phyloP scores from a whole-genome alignment of 176 grass and related monocot species.

The Puya raimondii region DNA sequence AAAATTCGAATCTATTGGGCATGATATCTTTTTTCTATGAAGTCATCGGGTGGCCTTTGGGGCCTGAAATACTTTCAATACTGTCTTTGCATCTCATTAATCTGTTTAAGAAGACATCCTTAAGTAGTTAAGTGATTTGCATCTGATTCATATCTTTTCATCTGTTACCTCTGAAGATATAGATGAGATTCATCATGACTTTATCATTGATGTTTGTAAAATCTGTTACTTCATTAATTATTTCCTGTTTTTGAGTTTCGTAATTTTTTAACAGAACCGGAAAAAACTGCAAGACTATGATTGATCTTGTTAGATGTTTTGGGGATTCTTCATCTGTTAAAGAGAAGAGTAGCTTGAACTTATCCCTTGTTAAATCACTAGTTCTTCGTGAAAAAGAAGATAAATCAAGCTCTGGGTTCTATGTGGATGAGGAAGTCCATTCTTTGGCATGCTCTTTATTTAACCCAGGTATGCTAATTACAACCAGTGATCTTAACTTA shows the following conservation, averaged over 20 bases:
- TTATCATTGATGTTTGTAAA: not conserved
- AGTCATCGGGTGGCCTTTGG: too few relatives aligned
- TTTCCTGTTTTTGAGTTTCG: not conserved
- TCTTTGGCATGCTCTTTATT: slow-evolving; percentile 58
- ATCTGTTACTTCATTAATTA: not conserved
- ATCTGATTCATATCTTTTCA: too few relatives aligned
- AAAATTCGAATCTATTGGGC: too few relatives aligned
- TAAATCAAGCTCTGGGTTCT: slow-evolving; percentile 38
- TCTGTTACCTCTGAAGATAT: too few relatives aligned
- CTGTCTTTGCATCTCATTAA: too few relatives aligned
- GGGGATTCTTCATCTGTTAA: slow-evolving; percentile 48
- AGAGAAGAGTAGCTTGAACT: slow-evolving; percentile 76
- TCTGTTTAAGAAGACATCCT: too few relatives aligned
- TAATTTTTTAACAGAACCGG: slow-evolving; percentile 32
- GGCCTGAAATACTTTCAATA: too few relatives aligned
- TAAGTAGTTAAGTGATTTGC: too few relatives aligned
- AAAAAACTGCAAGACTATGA: slow-evolving; percentile 65
- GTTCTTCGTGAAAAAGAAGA: slow-evolving; percentile 87
- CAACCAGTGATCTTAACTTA: slow-evolving; percentile 1
- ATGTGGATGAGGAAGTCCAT: slow-evolving; percentile 63
- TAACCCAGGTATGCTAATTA: slow-evolving; percentile 46
- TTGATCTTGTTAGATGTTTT: slow-evolving; percentile 40
- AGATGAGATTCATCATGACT: not conserved
- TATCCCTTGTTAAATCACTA: slow-evolving; percentile 87
- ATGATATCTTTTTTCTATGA: too few relatives aligned